These are phyloP conservation scores for Coemansia sp. DNA, from an alignment of 192 early-diverging fungal genomes.

Conservation along the genomic window DNA sequence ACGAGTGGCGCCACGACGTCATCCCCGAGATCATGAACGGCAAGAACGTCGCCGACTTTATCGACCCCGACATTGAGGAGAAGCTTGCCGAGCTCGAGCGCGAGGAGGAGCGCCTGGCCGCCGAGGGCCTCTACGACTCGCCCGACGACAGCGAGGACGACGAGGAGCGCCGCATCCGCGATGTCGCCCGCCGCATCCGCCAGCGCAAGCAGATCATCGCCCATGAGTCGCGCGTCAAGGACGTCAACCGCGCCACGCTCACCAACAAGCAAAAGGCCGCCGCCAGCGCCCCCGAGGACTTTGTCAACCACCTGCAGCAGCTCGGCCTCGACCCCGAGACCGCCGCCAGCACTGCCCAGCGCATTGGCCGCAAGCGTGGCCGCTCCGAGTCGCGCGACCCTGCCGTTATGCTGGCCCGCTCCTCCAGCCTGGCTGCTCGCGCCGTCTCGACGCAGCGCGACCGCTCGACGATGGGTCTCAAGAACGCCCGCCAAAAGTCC, in stretches of 20 bases:
- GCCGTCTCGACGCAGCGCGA: slow-evolving; percentile 60
- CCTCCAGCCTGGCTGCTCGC: slow-evolving; percentile 62
- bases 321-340: slow-evolving; percentile 73
- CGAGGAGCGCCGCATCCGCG: slow-evolving; percentile 78
- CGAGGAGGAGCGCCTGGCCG: slow-evolving; percentile 94
- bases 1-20: slow-evolving; percentile 94
- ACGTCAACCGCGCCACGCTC: slow-evolving; percentile 77
- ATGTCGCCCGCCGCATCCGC: slow-evolving; percentile 76
- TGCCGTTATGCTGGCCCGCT: slow-evolving; percentile 60
- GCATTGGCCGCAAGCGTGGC: slow-evolving; percentile 74
- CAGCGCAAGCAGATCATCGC: slow-evolving; percentile 84
- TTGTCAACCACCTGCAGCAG: slow-evolving; percentile 68
- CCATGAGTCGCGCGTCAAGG: slow-evolving; percentile 74
- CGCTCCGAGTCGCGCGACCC: slow-evolving; percentile 66
- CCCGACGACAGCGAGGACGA: slow-evolving; percentile 62
- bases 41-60: slow-evolving; percentile 97
- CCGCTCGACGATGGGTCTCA: slow-evolving; percentile 76
- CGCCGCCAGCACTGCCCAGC: slow-evolving; percentile 54
- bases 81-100: slow-evolving; percentile 91
- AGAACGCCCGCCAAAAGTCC: slow-evolving; percentile 54
- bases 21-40: slow-evolving; percentile 99
- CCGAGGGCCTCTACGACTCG: slow-evolving; percentile 91
- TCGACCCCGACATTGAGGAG: slow-evolving; percentile 97
- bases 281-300: slow-evolving; percentile 51
- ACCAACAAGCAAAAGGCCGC: slow-evolving; percentile 42